Evolutionary conservation across 1,284 basidiomycete species (phyloP), one percentile per base, ranked within the genome.

Genomic region (Austroboletus niveus): DNA sequence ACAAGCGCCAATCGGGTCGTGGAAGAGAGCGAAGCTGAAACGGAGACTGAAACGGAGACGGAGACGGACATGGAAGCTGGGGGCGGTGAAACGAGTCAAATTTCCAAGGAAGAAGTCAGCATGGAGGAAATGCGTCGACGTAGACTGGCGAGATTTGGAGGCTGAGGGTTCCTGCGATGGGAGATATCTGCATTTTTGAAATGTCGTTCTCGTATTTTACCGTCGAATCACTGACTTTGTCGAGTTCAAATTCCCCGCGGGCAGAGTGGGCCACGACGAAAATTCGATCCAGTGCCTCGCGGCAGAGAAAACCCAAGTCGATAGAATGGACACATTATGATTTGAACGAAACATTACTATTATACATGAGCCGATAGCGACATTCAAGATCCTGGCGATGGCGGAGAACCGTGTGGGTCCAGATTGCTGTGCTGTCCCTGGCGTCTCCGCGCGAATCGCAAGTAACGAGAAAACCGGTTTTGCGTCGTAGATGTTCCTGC

Each of bases 121-220:
- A 61, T 86, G 40, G 93, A 94, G 51, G 91, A 95, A 69, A 81
- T 96, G 59, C 78, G 93, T 42, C 74, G 78, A 66, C 73, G 82
- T 60, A 76, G 93, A 47, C 69, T 95, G 58, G 93, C 89, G 11
- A 80, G 81, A 58, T 95, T 95, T 65, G 85, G 81, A 32, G 72
- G 75, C 15, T n/a, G n/a, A n/a, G n/a, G n/a, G n/a, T n/a, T n/a
- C n/a, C n/a, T n/a, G n/a, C n/a, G n/a, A n/a, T n/a, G n/a, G n/a
- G n/a, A n/a, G n/a, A n/a, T n/a, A n/a, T n/a, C n/a, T n/a, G 31
- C 20, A 39, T 40, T 24, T 29, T 14, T 20, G 29, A 45, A 44
- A 14, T 31, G 54, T n/a, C n/a, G n/a, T n/a, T n/a, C n/a, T 36
- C 20, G 17, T 29, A 29, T 29, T 29, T 9, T 29, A 29, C 29